A percentile compares a stretch with the other conserved stretches of the same genome.
Evolutionary conservation across 257 asterid species (phyloP).

Genomic region (Dorcoceras hygrometricum): DNA sequence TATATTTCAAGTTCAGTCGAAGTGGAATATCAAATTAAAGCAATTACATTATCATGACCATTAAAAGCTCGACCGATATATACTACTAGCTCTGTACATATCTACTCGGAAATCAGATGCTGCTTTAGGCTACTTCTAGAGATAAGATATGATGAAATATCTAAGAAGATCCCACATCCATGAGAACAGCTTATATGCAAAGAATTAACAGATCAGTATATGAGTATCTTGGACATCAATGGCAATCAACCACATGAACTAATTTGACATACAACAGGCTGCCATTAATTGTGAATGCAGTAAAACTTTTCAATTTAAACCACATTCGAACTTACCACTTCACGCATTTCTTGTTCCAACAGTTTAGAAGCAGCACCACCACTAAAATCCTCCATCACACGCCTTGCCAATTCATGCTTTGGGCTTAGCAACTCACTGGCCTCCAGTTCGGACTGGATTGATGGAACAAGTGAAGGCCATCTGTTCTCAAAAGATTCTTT

Average conservation of each 20-base stretch:
- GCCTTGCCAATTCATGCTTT: constrained; percentile 48
- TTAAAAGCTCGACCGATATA: background rate
- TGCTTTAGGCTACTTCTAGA: background rate
- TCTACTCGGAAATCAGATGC: background rate
- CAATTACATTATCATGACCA: background rate
- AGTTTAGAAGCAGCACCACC: constrained; percentile 84
- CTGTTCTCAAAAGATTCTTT: constrained; percentile 67
- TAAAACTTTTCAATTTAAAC: constrained; percentile 14
- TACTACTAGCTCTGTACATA: background rate
- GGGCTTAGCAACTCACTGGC: constrained; percentile 49
- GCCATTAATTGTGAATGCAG: constrained; percentile 13
- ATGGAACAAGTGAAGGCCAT: constrained; percentile 59
- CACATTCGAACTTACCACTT: constrained; percentile 53
- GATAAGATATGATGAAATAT: background rate
- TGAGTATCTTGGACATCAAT: constrained; percentile 1
- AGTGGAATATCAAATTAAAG: background rate
- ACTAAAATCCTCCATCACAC: constrained; percentile 69
- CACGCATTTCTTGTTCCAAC: constrained; percentile 94
- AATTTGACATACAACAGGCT: constrained; percentile 14
- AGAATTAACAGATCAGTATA: background rate
- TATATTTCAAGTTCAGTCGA: too few species aligned
- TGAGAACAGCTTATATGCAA: background rate
- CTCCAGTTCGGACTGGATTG: constrained; percentile 42
- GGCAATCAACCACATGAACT: constrained; percentile 9
- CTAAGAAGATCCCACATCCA: constrained; percentile 3